Evolutionary conservation across 352 stramenopile species (phyloP), one percentile per base, ranked within the genome.

Genomic region (Phytophthora meadii): DNA sequence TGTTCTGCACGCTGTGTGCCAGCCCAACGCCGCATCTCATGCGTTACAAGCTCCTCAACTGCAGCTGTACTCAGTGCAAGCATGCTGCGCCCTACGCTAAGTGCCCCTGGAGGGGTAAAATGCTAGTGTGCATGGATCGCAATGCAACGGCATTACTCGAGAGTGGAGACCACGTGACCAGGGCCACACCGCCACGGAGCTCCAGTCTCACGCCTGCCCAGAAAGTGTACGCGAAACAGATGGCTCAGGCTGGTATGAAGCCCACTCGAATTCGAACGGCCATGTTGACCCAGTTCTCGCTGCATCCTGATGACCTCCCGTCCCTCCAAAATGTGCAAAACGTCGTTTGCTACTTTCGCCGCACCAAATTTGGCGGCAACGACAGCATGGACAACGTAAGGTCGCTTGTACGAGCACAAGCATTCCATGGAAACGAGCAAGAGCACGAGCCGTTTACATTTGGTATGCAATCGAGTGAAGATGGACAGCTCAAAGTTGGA

Each of bases 271-370:
- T 63, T 19, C 45, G 55, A 0, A 63, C 24, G 0, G 30, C 55
- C 2, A 63, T 63, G 45, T 34, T 36, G 44, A 5, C 11, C 14
- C 55, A 63, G 1, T 55, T 63, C 12, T 19, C 19, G 19, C 19
- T 19, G 19, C 30, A 24, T 1, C 22, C 45, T 4, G 34, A n/a
- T 28, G 22, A 63, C 0, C 45, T 55, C 3, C 45, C 45, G 19
- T 15, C 22, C 8, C 45, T 63, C 8, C 44, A 55, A 19, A 37
- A 63, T 19, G 22, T 52, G 15, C 41, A 60, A 32, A 32, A 52
- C 5, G 6, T 51, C 9, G 27, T 60, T 14, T 51, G 52, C 7
- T 51, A 44, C 40, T 52, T 51, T n/a, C 40, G 52, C 27, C 52
- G 41, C 28, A 51, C 52, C 0, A 32, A 44, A 17, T 40, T 51